A percentile compares a stretch with the other conserved stretches of the same genome.
These are phyloP conservation scores for Suhomyces yuchorum DNA, from an alignment of 1,139 yeast genomes.

Conservation along the genomic window DNA sequence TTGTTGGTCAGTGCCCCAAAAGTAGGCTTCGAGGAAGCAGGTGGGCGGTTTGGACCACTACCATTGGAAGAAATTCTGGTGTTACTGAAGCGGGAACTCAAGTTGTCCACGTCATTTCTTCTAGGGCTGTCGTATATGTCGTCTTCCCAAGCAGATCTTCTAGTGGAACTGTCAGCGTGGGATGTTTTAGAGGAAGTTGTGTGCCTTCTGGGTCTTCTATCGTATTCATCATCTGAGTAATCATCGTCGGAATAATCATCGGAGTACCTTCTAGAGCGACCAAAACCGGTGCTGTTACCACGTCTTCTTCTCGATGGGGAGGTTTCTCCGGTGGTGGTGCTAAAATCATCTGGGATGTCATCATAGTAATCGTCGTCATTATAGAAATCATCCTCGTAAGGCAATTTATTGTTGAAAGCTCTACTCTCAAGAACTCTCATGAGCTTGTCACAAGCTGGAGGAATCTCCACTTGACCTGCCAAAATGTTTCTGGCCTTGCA, in stretches of 20 bases:
- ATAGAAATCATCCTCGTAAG: conserved; percentile 52
- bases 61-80: conserved; percentile 30
- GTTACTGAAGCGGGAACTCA: conserved; percentile 34
- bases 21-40: conserved; percentile 54
- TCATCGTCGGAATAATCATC: conserved; percentile 45
- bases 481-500: conserved; percentile 85
- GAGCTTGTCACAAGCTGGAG: conserved; percentile 89
- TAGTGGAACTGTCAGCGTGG: conserved; percentile 11
- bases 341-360: conserved; percentile 72
- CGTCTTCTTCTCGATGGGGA: conserved; percentile 34
- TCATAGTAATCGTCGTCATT: conserved; percentile 63
- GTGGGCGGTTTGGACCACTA: conserved; percentile 41
- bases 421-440: conserved; percentile 85
- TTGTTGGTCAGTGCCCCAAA: conserved; percentile 43
- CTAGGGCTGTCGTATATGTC: conserved; percentile 67
- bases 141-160: conserved; percentile 74
- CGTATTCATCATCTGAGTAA: conserved; percentile 24
- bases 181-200: conserved; percentile 8
- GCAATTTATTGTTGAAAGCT: conserved; percentile 67
- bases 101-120: conserved; percentile 40
- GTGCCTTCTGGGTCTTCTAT: conserved; percentile 20
- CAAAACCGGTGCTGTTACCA: conserved; percentile 28
- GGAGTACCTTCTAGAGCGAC: conserved; percentile 33
- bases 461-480: conserved; percentile 84
- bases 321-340: conserved; percentile 45